Percentiles rank a stretch among this genome's conserved stretches.
These are phyloP conservation scores for Cucurbita maxima DNA, from an alignment of 306 rosid genomes.

Conservation along the genomic window DNA sequence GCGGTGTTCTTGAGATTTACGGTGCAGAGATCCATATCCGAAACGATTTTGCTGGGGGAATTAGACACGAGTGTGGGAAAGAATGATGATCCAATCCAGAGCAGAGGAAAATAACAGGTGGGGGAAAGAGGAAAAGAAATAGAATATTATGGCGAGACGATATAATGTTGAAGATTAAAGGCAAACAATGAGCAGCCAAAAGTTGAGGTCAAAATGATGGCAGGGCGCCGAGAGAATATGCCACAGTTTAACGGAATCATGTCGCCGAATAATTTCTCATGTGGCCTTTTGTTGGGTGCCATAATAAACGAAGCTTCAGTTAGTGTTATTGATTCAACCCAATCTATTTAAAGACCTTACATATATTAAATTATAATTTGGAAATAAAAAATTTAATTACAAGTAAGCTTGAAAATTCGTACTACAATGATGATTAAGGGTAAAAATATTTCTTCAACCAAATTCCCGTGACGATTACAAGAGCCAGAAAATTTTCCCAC, in stretches of 20 bases:
- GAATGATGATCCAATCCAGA: neutral
- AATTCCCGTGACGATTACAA: neutral
- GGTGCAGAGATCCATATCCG: constrained; percentile 63
- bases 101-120: neutral
- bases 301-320: too few species aligned
- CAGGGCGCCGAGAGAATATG: neutral
- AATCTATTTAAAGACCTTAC: too few species aligned
- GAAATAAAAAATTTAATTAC: too few species aligned
- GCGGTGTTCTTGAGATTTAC: constrained; percentile 33
- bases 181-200: constrained; percentile 10
- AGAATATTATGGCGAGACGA: constrained; percentile 14
- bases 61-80: neutral
- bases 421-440: too few species aligned
- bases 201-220: neutral
- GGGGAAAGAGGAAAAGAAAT: neutral
- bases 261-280: neutral
- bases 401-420: too few species aligned
- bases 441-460: too few species aligned
- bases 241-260: neutral
- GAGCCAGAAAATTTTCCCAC: constrained; percentile 12
- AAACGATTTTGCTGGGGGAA: neutral
- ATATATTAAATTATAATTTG: too few species aligned
- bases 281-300: too few species aligned
- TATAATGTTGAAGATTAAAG: neutral
- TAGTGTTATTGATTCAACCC: too few species aligned